Evolutionary conservation across 2,329 filamentous ascomycete species (phyloP).

Genomic region (Xylaria sp.): DNA sequence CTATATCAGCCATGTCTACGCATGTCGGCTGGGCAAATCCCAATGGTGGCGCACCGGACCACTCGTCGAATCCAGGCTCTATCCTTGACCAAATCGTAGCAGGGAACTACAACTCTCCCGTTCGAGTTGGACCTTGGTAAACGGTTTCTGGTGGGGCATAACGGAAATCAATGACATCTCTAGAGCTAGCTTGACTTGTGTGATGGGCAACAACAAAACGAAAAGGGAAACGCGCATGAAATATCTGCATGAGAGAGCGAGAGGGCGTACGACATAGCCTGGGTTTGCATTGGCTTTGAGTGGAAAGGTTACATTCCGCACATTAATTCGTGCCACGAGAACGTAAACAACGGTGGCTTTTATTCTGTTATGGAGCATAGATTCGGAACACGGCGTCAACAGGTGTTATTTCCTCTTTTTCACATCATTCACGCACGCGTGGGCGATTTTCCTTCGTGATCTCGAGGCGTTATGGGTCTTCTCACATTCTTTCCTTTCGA

Average conservation of each 20-base stretch:
- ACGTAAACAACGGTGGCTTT: conserved; percentile 24
- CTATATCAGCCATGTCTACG: conserved; percentile 68
- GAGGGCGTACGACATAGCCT: conserved; percentile 4
- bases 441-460: conserved; percentile 1
- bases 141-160: neutral
- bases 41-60: conserved; percentile 20
- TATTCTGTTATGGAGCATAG: conserved; percentile 24
- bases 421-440: conserved; percentile 10
- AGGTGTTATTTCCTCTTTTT: conserved; percentile 1
- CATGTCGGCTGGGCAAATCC: conserved; percentile 68
- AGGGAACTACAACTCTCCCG: conserved; percentile 54
- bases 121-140: conserved; percentile 60
- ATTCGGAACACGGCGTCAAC: conserved; percentile 21
- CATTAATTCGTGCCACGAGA: conserved; percentile 15
- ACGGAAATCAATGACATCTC: neutral
- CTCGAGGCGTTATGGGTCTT: neutral
- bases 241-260: conserved; percentile 8
- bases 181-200: neutral
- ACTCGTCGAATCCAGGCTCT: conserved; percentile 44
- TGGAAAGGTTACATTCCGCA: conserved; percentile 15
- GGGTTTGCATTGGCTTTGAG: conserved; percentile 18
- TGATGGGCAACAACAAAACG: neutral
- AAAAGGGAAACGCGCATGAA: neutral
- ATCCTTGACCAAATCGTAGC: conserved; percentile 59
- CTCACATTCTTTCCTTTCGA: neutral